Evolutionary conservation across 805 yeast species (phyloP), one percentile per base, ranked within the genome.

Genomic region (Hanseniaspora vineae): DNA sequence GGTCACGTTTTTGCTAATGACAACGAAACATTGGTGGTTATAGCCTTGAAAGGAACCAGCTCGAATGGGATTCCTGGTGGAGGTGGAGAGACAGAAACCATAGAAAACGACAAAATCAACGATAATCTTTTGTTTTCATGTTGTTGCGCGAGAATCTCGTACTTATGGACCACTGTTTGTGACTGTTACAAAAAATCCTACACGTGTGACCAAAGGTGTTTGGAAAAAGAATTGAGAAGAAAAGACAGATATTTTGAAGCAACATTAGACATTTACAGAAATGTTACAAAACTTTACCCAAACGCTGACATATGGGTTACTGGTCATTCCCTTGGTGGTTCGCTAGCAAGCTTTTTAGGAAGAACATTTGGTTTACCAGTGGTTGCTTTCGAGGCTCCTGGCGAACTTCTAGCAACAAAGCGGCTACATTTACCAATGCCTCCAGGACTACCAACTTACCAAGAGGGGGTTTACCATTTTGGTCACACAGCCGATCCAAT

Each of bases 401-500:
- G 96, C 3, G 98, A 92, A 55, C 65, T 77, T 59, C 66, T 92
- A 49, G 92, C 98, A 1, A 76, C 92, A 0, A 73, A 73, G 55
- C 73, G 98, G 54, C 69, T 92, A 43, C 97, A 89, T 65, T 71
- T 92, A 45, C 98, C 98, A 0, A 74, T 76, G 67, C 95, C 97
- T 1, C 98, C 98, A 0, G 96, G 96, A 1, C 61, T 85, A 13
- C 89, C 96, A 0, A 65, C 69, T 8, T 76, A 80, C 56, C 67
- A 77, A 65, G 97, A 89, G 57, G 81, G 85, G 53, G 76, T 92
- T 10, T 92, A 95, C 94, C 97, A 92, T 61, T 68, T 92, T 59
- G 98, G 98, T 2, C 90, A 92, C 61, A 92, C 92, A 1, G 97
- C 96, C 0, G 98, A 92, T 61, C 98, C 98, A 1, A 85, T 92